Evolutionary conservation across 768 basidiomycete genomes (phyloP).

Genomic region (Pleurotus citrinopileatus): DNA sequence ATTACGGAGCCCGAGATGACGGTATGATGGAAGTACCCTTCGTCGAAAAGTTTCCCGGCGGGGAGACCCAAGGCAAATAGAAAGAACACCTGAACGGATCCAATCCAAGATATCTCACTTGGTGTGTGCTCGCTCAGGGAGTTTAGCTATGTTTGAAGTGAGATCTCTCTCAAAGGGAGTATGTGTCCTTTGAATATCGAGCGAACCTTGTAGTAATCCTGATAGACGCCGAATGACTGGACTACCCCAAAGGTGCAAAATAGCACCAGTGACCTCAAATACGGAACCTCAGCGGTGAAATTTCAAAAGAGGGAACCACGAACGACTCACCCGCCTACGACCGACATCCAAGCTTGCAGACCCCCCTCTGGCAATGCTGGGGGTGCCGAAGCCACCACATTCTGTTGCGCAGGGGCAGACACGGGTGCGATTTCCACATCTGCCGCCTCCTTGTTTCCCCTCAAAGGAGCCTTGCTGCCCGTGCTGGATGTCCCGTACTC

Average conservation of each 20-base stretch:
- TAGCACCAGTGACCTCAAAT: conserved; percentile 33
- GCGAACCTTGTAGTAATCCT: conserved; percentile 47
- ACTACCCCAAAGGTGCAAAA: conserved; percentile 50
- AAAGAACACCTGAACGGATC: conserved; percentile 47
- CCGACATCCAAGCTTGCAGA: conserved; percentile 40
- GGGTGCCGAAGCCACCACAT: not conserved
- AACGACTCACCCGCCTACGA: conserved; percentile 42
- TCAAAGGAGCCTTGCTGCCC: conserved; percentile 15
- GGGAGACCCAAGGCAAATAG: conserved; percentile 43
- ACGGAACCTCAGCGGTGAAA: not conserved
- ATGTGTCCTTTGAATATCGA: not conserved
- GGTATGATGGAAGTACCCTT: conserved; percentile 46
- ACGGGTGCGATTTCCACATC: not conserved
- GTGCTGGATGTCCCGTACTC: conserved; percentile 19
- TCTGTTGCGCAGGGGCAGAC: not conserved
- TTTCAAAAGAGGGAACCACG: not conserved
- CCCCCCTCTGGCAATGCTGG: conserved; percentile 43
- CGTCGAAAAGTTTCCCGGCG: conserved; percentile 44
- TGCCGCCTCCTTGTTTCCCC: conserved; percentile 10
- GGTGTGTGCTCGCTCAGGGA: conserved; percentile 36
- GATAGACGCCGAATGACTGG: conserved; percentile 50
- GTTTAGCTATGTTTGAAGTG: conserved; percentile 7
- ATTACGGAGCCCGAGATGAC: conserved; percentile 34
- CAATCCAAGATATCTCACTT: conserved; percentile 48
- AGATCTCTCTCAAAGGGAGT: not conserved